A percentile compares a stretch with the other conserved stretches of the same genome.
These are phyloP conservation scores for Macrolepiota fuliginosa DNA, from an alignment of 768 basidiomycete species.

Conservation along the genomic window DNA sequence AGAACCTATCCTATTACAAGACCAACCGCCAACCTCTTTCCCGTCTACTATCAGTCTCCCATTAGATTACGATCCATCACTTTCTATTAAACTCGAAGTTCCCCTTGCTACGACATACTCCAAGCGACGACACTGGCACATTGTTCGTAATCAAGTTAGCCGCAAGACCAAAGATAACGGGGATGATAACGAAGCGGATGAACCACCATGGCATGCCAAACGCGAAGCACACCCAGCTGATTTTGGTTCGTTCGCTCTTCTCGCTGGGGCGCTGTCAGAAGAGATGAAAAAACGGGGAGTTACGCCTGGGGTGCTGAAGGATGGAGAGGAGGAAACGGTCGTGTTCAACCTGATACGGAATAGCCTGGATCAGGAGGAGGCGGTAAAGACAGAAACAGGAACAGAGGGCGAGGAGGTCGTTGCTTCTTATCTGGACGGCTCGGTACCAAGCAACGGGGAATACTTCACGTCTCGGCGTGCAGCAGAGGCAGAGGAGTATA, in stretches of 20 bases:
- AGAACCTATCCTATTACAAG: slow-evolving; percentile 24
- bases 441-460: slow-evolving; percentile 20
- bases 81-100: slow-evolving; percentile 18
- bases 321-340: slow-evolving; percentile 31
- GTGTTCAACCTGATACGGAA: slow-evolving; percentile 33
- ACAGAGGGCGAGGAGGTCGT: slow-evolving; percentile 17
- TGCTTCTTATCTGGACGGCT: slow-evolving; percentile 14
- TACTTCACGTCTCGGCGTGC: slow-evolving; percentile 53
- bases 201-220: slow-evolving; percentile 43
- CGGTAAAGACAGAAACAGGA: slow-evolving; percentile 13
- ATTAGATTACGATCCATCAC: slow-evolving; percentile 20
- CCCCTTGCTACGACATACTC: slow-evolving; percentile 17
- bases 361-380: slow-evolving; percentile 33
- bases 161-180: slow-evolving; percentile 56
- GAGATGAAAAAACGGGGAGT: slow-evolving; percentile 37
- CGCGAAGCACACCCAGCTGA: slow-evolving; percentile 56
- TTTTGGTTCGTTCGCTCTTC: slow-evolving; percentile 57
- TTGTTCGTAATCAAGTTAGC: slow-evolving; percentile 47
- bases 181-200: slow-evolving; percentile 37
- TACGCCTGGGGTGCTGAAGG: slow-evolving; percentile 17
- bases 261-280: slow-evolving; percentile 46
- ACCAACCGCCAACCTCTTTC: slow-evolving; percentile 18
- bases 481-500: slow-evolving; percentile 59
- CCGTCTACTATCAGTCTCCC: slow-evolving; percentile 25
- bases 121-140: slow-evolving; percentile 59